phyloP scores from a whole-genome alignment of 495 filamentous ascomycete genomes.

The Neurospora hispaniola region DNA sequence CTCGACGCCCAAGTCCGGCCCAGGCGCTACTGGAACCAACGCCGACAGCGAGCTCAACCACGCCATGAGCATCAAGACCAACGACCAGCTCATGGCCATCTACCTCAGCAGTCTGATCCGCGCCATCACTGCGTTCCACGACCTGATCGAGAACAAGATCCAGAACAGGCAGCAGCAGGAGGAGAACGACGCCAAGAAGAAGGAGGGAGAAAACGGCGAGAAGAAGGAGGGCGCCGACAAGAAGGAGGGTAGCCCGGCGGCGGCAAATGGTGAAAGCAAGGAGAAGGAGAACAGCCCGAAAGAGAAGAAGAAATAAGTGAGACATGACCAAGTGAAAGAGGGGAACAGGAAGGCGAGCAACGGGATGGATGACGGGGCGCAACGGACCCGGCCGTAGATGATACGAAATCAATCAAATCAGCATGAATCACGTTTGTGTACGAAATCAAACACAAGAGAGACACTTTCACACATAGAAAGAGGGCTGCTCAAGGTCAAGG shows the following conservation, averaged over 20 bases:
- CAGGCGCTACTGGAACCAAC: slow-evolving; percentile 36
- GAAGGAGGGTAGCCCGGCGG: slow-evolving; percentile 49
- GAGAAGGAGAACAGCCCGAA: slow-evolving; percentile 23
- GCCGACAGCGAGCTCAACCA: slow-evolving; percentile 68
- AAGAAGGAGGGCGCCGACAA: slow-evolving; percentile 39
- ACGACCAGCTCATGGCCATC: slow-evolving; percentile 96
- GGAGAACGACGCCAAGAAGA: slow-evolving; percentile 71
- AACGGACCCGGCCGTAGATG: not conserved
- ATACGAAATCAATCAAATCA: not conserved
- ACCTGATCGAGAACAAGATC: slow-evolving; percentile 99
- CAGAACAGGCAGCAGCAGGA: slow-evolving; percentile 96
- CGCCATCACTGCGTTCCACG: slow-evolving; percentile 97
- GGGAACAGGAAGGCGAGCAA: too few species aligned
- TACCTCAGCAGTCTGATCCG: slow-evolving; percentile 93
- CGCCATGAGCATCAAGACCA: slow-evolving; percentile 98
- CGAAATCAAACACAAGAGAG: not conserved
- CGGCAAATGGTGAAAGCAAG: slow-evolving; percentile 48
- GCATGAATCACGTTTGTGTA: not conserved
- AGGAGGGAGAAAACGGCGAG: slow-evolving; percentile 35
- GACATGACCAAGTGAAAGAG: too few species aligned
- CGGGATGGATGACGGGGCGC: not conserved
- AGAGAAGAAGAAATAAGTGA: slow-evolving; percentile 26
- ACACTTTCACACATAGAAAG: not conserved
- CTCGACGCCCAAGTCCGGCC: slow-evolving; percentile 58
- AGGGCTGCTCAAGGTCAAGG: not conserved